phyloP scores from a whole-genome alignment of 495 filamentous ascomycete species.

The Aspergillus mulundensis region DNA sequence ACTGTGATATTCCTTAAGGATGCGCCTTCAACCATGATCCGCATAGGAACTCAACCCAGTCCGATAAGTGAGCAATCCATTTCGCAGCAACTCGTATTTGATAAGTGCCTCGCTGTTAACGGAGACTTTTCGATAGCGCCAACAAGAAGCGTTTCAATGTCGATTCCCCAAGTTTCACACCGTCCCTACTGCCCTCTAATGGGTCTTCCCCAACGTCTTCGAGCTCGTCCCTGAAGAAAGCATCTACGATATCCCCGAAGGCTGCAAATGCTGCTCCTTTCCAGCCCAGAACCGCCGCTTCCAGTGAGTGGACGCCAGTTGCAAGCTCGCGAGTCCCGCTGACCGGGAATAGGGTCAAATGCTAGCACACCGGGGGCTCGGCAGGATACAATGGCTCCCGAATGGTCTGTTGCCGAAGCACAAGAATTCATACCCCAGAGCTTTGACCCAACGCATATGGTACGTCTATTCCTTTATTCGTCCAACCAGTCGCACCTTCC shows the following conservation, averaged over 20 bases:
- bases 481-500: neutral
- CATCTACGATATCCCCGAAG: constrained; percentile 73
- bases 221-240: constrained; percentile 49
- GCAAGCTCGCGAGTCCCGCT: constrained; percentile 16
- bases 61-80: constrained; percentile 51
- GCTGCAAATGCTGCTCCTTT: constrained; percentile 89
- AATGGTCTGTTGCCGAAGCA: constrained; percentile 59
- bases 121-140: constrained; percentile 24
- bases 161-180: constrained; percentile 94
- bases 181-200: constrained; percentile 53
- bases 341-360: constrained; percentile 37
- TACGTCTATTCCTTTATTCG: constrained; percentile 36
- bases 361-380: constrained; percentile 47
- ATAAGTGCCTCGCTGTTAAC: constrained; percentile 11
- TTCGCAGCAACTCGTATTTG: neutral
- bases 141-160: constrained; percentile 85
- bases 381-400: constrained; percentile 45
- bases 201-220: constrained; percentile 35
- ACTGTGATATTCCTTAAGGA: constrained; percentile 43
- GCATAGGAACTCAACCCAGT: constrained; percentile 52
- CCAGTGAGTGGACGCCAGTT: constrained; percentile 32
- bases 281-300: constrained; percentile 58
- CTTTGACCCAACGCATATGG: constrained; percentile 61
- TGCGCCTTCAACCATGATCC: constrained; percentile 90
- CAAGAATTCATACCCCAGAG: constrained; percentile 77